Conservation (phyloP, 768 basidiomycete species). For the Tulasnella sp. region DNA sequence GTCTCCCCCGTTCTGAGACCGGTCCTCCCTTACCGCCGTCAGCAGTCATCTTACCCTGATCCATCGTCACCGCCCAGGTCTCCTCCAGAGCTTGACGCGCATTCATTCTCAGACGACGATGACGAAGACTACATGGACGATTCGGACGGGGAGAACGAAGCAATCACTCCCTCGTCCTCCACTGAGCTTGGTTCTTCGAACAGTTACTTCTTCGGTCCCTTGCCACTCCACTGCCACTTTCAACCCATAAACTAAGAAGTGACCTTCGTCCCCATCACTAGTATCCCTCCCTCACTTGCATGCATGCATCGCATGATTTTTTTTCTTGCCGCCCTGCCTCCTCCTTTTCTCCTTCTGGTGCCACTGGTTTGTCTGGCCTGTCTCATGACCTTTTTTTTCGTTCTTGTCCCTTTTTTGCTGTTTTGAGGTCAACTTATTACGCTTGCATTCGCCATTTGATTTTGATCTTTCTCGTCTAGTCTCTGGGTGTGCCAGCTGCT, state of each 20-base stretch:
- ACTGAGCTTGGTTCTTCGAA: conserved; percentile 18
- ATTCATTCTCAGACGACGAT: conserved; percentile 15
- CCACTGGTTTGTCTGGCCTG: neutral
- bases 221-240: neutral
- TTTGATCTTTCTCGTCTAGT: neutral
- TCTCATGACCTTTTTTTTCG: neutral
- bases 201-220: conserved; percentile 14
- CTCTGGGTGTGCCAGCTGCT: conserved; percentile 8
- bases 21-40: neutral
- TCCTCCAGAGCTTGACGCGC: conserved; percentile 20
- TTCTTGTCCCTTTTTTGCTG: neutral
- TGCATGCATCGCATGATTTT: neutral
- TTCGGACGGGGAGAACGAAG: conserved; percentile 10
- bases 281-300: neutral
- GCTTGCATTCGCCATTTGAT: conserved; percentile 3
- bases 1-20: neutral
- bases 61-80: conserved; percentile 15
- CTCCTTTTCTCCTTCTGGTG: neutral
- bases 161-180: conserved; percentile 5
- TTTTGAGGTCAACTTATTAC: conserved; percentile 6
- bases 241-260: conserved; percentile 11
- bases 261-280: neutral
- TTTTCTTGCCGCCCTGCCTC: neutral
- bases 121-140: conserved; percentile 20
- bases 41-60: neutral